Base-by-base conservation (phyloP, 78 protist genomes). In the Speleostelium caveatum region DNA sequence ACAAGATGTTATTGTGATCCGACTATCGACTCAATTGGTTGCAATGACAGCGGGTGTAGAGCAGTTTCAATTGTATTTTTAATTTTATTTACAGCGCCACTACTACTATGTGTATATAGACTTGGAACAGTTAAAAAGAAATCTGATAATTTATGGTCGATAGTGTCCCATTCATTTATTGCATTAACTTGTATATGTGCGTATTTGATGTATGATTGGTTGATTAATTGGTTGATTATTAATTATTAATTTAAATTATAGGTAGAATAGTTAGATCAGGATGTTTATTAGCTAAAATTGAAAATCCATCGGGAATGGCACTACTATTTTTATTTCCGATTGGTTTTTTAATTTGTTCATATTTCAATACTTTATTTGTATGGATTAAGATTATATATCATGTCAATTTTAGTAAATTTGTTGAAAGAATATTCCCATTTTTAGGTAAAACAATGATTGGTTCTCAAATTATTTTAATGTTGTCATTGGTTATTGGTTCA, bases 1-100 rank as follows among this genome's bases (percentile, higher is more conserved):
- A 66, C 7, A 68, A 68, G 72, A 35, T 79, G 88, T 28, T 79
- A 79, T 51, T 79, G 88, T 67, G 88, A 79, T 56, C 88, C 88
- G 33, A 38, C 65, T 12, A 17, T 79, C n/a, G 36, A 2, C 51
- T 26, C 24, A 2, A 30, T 56, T 35, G 88, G 73, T 32, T 79
- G 88, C 55, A 79, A 79, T 19, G 49, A 59, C 22, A 42, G 4
- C n/a, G 88, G 68, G 1, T 79, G 88, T 53, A 14, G 21, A 49
- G 60, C 88, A 33, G 12, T 49, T 17, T 4, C 88, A 32, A 55
- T 67, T 10, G 35, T 53, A 55, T 67, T 79, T 38, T 24, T 79
- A 55, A 56, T 79, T 51, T 51, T 65, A 35, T 79, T 65, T 67
- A 8, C 55, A 24, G 35, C 38, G 10, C 75, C 88, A 55, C n/a